Conservation (phyloP, 2,329 filamentous ascomycete species). For the Aspergillus nomiae region DNA sequence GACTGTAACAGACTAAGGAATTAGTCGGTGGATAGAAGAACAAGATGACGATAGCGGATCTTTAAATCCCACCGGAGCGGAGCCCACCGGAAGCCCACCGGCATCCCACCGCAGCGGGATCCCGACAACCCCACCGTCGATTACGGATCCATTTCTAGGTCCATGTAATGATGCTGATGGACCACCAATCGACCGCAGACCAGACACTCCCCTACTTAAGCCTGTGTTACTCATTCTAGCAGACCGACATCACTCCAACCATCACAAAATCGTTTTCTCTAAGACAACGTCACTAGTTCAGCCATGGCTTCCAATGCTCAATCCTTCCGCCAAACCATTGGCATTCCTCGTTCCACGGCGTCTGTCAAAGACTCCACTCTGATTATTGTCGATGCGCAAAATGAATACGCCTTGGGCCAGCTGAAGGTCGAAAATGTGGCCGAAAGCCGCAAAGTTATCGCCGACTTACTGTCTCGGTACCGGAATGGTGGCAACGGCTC, state of each 20-base stretch:
- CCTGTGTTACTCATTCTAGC: background rate
- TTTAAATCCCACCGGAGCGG: background rate
- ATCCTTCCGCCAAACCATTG: constrained; percentile 57
- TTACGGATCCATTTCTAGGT: background rate
- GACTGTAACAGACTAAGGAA: background rate
- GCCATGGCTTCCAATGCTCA: constrained; percentile 9
- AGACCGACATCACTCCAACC: background rate
- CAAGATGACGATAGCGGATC: no score
- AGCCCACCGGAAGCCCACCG: constrained; percentile 5
- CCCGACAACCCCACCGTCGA: background rate
- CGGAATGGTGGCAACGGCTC: constrained; percentile 45
- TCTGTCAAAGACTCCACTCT: constrained; percentile 61
- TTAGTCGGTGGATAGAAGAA: background rate
- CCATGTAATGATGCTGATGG: no score
- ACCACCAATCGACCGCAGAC: background rate
- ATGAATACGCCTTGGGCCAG: constrained; percentile 62
- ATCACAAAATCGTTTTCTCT: background rate
- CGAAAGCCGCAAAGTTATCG: constrained; percentile 59
- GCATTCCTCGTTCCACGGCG: constrained; percentile 58
- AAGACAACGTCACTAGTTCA: background rate
- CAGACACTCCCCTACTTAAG: background rate
- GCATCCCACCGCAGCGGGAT: background rate
- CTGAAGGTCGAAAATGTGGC: constrained; percentile 59
- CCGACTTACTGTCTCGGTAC: constrained; percentile 61
- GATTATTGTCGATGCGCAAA: constrained; percentile 71